These are phyloP conservation scores for Aspergillus novoparasiticus DNA, from an alignment of 2,329 filamentous ascomycete species.

Conservation along the genomic window DNA sequence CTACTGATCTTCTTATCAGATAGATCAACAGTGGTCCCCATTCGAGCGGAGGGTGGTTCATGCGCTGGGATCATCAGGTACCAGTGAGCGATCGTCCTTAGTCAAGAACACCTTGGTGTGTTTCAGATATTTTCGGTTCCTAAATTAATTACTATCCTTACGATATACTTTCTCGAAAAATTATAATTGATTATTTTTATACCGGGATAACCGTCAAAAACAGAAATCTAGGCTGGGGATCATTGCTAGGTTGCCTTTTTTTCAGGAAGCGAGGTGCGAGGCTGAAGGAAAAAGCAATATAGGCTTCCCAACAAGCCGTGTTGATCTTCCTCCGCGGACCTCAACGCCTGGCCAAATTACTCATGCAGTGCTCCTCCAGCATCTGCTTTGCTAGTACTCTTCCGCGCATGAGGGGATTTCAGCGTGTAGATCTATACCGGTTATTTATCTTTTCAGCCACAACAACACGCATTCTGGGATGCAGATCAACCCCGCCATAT, in stretches of 20 bases:
- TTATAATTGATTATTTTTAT: neutral
- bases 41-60: neutral
- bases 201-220: neutral
- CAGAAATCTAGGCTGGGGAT: neutral
- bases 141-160: neutral
- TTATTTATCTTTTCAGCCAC: neutral
- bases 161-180: too few relatives aligned
- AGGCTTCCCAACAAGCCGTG: conserved; percentile 2
- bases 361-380: neutral
- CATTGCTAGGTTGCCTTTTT: conserved; percentile 2
- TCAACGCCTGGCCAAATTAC: neutral
- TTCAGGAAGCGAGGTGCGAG: neutral
- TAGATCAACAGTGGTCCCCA: neutral
- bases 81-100: neutral
- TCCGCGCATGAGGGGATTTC: neutral
- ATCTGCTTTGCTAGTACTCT: neutral
- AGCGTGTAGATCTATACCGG: neutral
- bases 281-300: conserved; percentile 4
- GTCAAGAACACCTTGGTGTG: neutral
- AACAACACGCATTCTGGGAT: neutral
- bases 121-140: neutral
- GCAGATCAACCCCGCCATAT: neutral
- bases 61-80: conserved; percentile 4
- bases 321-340: neutral
- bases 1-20: neutral